Evolutionary conservation across 495 filamentous ascomycete genomes (phyloP).

Genomic region (Trypethelium eluteriae): DNA sequence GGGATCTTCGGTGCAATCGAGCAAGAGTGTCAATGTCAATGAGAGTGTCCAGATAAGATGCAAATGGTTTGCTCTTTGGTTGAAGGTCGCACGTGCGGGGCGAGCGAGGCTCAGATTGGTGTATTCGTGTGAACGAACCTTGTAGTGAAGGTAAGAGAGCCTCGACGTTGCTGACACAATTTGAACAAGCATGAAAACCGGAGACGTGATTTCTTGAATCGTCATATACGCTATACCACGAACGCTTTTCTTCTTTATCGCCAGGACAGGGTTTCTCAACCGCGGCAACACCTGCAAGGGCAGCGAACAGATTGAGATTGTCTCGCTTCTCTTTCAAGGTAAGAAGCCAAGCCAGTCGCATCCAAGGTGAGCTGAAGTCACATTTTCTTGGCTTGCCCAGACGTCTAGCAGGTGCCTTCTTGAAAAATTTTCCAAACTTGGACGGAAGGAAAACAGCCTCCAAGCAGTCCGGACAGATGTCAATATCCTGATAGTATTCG

Average conservation of each 20-base stretch:
- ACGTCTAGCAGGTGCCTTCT: slow-evolving; percentile 40
- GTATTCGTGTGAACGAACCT: slow-evolving; percentile 30
- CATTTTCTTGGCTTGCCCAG: slow-evolving; percentile 43
- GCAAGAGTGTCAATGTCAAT: slow-evolving; percentile 43
- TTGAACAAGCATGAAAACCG: slow-evolving; percentile 45
- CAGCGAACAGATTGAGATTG: slow-evolving; percentile 49
- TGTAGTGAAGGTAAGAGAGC: slow-evolving; percentile 32
- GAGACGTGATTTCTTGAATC: slow-evolving; percentile 43
- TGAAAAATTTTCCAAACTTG: slow-evolving; percentile 46
- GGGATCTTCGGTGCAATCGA: slow-evolving; percentile 31
- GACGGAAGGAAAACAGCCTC: slow-evolving; percentile 46
- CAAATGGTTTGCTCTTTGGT: slow-evolving; percentile 37
- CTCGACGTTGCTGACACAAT: slow-evolving; percentile 32
- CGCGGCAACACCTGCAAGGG: slow-evolving; percentile 42
- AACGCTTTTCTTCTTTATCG: slow-evolving; percentile 10
- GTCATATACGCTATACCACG: slow-evolving; percentile 56
- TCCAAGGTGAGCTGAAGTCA: slow-evolving; percentile 56
- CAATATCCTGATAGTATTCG: slow-evolving; percentile 45
- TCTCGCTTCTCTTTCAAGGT: slow-evolving; percentile 49
- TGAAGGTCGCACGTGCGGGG: slow-evolving; percentile 27
- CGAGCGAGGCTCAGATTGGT: slow-evolving; percentile 16
- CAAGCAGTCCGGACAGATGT: slow-evolving; percentile 60
- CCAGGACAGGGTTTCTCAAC: slow-evolving; percentile 46
- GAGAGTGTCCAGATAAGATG: slow-evolving; percentile 53
- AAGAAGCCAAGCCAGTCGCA: slow-evolving; percentile 59